Conservation (phyloP, 805 yeast species). For the Metschnikowia vanudenii region DNA sequence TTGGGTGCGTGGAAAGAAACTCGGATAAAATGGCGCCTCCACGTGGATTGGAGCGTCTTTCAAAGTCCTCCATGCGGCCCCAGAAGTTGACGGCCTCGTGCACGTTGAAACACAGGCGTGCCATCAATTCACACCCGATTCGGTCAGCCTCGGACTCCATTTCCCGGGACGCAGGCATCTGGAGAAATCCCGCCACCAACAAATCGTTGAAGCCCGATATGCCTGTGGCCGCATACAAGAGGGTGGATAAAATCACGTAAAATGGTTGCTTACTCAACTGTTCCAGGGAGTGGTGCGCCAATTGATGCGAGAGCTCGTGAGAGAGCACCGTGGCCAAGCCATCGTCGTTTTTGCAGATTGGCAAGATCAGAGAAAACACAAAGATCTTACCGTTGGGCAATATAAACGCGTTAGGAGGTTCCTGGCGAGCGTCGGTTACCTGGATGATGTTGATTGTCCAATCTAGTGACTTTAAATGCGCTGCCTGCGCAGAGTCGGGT, state of each 20-base stretch:
- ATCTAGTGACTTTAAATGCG: conserved; percentile 40
- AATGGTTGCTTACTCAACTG: conserved; percentile 75
- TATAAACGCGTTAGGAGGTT: conserved; percentile 96
- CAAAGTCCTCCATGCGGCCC: conserved; percentile 66
- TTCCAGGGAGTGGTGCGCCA: conserved; percentile 90
- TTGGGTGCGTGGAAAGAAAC: conserved; percentile 86
- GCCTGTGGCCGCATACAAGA: conserved; percentile 58
- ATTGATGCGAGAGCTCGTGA: conserved; percentile 92
- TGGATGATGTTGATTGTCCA: conserved; percentile 77
- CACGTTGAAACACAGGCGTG: conserved; percentile 84
- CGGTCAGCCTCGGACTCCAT: conserved; percentile 97
- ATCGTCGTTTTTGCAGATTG: conserved; percentile 76
- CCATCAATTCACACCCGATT: conserved; percentile 90
- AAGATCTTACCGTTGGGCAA: conserved; percentile 96
- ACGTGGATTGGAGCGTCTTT: conserved; percentile 19
- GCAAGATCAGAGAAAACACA: conserved; percentile 75
- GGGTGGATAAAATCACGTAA: conserved; percentile 51
- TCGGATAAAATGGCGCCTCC: conserved; percentile 43
- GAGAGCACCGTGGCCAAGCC: conserved; percentile 94
- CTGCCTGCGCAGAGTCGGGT: conserved; percentile 33
- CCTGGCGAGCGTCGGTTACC: conserved; percentile 55
- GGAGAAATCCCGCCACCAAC: conserved; percentile 53
- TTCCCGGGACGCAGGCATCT: conserved; percentile 83
- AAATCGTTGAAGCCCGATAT: conserved; percentile 55
- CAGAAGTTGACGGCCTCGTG: conserved; percentile 72